Conservation (phyloP, 2,329 filamentous ascomycete species). For the Ophiocordyceps camponoti-saundersi region DNA sequence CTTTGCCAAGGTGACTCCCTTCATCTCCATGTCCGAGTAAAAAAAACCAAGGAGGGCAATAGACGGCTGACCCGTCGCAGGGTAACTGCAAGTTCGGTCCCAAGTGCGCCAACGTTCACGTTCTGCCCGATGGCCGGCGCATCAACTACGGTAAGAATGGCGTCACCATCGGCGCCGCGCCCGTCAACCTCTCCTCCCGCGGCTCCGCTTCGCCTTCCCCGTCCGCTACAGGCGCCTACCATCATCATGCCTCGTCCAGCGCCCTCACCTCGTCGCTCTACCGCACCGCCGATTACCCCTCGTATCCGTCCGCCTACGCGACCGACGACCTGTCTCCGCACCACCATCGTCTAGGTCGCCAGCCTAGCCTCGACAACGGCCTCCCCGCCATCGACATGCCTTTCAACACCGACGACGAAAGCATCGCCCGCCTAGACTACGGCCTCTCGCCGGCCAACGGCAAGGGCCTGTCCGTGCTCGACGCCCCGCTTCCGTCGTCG, state of each 20-base stretch:
- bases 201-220: conserved; percentile 31
- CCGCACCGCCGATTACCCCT: conserved; percentile 19
- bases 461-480: conserved; percentile 68
- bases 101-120: conserved; percentile 93
- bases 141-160: conserved; percentile 65
- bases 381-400: conserved; percentile 43
- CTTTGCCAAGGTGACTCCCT: conserved; percentile 69
- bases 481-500: conserved; percentile 81
- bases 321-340: conserved; percentile 18
- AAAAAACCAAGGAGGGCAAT: no score
- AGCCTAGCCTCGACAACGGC: conserved; percentile 35
- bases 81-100: conserved; percentile 98
- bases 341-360: conserved; percentile 21
- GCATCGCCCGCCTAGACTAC: conserved; percentile 40
- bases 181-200: conserved; percentile 47
- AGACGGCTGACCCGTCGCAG: conserved; percentile 23
- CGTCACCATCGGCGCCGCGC: conserved; percentile 43
- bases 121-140: conserved; percentile 80
- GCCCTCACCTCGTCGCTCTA: conserved; percentile 46
- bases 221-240: conserved; percentile 9
- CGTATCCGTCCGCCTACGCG: conserved; percentile 20
- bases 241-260: conserved; percentile 36
- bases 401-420: conserved; percentile 36
- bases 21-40: not conserved
- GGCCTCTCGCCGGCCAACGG: conserved; percentile 62